These are phyloP conservation scores for Mycena metata DNA, from an alignment of 768 basidiomycete species.

Conservation along the genomic window DNA sequence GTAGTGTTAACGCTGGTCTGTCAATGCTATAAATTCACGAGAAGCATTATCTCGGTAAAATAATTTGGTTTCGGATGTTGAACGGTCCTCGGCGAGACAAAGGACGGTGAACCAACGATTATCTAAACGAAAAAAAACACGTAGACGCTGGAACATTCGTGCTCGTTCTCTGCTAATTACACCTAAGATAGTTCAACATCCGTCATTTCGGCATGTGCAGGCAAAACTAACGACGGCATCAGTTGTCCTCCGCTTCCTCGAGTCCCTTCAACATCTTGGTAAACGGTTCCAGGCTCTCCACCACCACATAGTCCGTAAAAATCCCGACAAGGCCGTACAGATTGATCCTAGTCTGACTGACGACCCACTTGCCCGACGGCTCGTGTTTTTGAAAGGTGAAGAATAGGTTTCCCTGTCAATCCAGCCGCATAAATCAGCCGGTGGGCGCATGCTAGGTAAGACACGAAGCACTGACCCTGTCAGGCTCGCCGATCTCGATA, in stretches of 20 bases:
- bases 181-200: too few species aligned
- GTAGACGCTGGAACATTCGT: too few species aligned
- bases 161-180: too few species aligned
- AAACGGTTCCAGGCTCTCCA: slow-evolving; percentile 22
- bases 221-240: too few species aligned
- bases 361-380: slow-evolving; percentile 24
- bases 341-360: slow-evolving; percentile 24
- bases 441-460: neutral
- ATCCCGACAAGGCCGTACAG: slow-evolving; percentile 17
- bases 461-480: slow-evolving; percentile 19
- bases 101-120: too few species aligned
- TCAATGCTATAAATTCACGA: too few species aligned
- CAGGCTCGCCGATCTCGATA: slow-evolving; percentile 18
- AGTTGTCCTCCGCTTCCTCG: neutral
- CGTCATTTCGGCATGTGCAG: too few species aligned
- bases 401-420: slow-evolving; percentile 20
- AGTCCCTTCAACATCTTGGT: slow-evolving; percentile 19
- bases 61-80: too few species aligned
- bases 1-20: too few species aligned
- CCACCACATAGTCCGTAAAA: slow-evolving; percentile 24
- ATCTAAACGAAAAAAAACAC: too few species aligned
- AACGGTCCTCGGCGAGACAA: too few species aligned
- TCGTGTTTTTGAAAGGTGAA: slow-evolving; percentile 27
- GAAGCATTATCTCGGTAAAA: too few species aligned
- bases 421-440: slow-evolving; percentile 21